Evolutionary conservation across 495 filamentous ascomycete species (phyloP), one percentile per base, ranked within the genome.

Genomic region (Penicillium parvum): DNA sequence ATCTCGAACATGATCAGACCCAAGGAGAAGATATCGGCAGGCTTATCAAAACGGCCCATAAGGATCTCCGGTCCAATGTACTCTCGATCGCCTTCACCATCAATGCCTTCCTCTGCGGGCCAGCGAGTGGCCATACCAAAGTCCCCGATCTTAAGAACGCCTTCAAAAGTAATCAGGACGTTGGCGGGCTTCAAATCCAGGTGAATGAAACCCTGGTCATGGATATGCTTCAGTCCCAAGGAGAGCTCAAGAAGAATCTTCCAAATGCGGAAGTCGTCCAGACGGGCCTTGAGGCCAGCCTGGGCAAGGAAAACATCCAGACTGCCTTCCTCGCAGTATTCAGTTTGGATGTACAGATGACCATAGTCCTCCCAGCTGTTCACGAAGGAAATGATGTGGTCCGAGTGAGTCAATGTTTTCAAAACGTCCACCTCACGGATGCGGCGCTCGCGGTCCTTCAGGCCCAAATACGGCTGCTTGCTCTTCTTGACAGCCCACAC

Each of bases 261-360:
- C 92, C 92, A 98, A 53, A 97, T 94, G 18, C 92, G 76, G 61
- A 97, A 98, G 59, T 97, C 92, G 69, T 98, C 92, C 41, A 98
- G 64, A 51, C 91, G 79, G 34, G 86, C 89, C 58, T 85, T 87
- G 37, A 81, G 69, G 5, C 92, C 92, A 45, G 86, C 81, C 38
- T 84, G 74, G 7, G 76, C 69, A 8, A 97, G 76, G 59, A 96
- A 96, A 1, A 79, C 65, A 58, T 92, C 85, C 34, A 98, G 66
- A 46, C 86, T 94, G 7, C 92, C 92, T 57, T 94, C 86, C 55
- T 94, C 87, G 57, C 91, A 97, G 57, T 78, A 98, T 49, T 97
- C 94, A 0, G 91, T 97, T 67, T 96, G 90, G 46, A 98, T 97
- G 63, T 95, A 98, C 4, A 98, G 79, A 48, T 88, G 81, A 27